Evolutionary conservation across 257 asterid genomes (phyloP).

Genomic region (Solanum phureja): DNA sequence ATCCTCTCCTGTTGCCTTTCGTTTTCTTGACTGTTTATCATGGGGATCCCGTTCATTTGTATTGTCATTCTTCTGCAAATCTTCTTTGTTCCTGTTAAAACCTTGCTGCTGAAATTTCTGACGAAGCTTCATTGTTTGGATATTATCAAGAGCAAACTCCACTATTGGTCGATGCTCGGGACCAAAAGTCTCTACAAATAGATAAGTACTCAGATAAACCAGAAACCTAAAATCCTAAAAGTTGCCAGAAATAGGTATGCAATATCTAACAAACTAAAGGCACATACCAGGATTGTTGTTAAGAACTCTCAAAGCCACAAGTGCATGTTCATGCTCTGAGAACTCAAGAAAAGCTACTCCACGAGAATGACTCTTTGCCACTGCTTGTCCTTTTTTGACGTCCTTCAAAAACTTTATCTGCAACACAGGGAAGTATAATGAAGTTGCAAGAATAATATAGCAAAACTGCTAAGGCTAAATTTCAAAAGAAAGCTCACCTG

Average conservation of each 20-base stretch:
- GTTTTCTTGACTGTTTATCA: slow-evolving; percentile 33
- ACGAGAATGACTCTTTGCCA: slow-evolving; percentile 53
- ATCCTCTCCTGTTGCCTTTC: slow-evolving; percentile 28
- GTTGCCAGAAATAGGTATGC: background rate
- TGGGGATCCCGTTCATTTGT: slow-evolving; percentile 5
- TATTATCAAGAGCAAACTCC: slow-evolving; percentile 93
- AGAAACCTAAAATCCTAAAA: background rate
- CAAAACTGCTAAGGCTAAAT: background rate
- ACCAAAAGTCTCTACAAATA: slow-evolving; percentile 59
- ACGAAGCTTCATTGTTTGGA: slow-evolving; percentile 68
- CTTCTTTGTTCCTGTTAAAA: slow-evolving; percentile 9
- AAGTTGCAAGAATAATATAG: background rate
- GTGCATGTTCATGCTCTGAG: slow-evolving; percentile 96
- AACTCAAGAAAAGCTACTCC: slow-evolving; percentile 95
- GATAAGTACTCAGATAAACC: background rate
- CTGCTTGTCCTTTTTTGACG: slow-evolving; percentile 41
- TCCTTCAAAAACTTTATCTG: slow-evolving; percentile 76
- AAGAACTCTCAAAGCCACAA: slow-evolving; percentile 94
- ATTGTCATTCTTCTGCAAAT: slow-evolving; percentile 16
- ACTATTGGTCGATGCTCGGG: slow-evolving; percentile 90
- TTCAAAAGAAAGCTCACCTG: slow-evolving; percentile 48
- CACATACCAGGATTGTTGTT: slow-evolving; percentile 83
- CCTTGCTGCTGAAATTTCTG: slow-evolving; percentile 50
- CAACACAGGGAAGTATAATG: background rate
- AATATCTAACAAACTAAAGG: background rate